A percentile compares a stretch with the other conserved stretches of the same genome.
phyloP scores from a whole-genome alignment of 805 yeast genomes.

The Grigorovia humatica region DNA sequence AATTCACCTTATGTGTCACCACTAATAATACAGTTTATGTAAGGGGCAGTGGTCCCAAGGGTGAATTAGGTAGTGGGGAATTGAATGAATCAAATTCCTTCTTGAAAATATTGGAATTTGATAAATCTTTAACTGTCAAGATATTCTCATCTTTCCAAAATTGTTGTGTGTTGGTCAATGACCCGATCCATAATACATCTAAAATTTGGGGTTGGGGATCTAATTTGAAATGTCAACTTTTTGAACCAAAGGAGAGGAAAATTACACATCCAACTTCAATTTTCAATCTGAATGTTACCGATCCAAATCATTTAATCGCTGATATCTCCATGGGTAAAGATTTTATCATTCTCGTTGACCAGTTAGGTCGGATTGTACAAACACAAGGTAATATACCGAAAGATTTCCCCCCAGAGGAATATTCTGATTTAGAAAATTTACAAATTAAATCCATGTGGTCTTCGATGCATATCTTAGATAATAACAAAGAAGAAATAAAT shows the following conservation, averaged over 20 bases:
- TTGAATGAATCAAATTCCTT: conserved; percentile 3
- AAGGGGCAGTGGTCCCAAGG: conserved; percentile 58
- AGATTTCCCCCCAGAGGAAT: conserved; percentile 8
- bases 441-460: conserved; percentile 56
- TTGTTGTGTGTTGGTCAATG: conserved; percentile 56
- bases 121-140: conserved; percentile 3
- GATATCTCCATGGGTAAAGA: conserved; percentile 24
- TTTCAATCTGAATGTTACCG: conserved; percentile 4
- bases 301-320: conserved; percentile 3
- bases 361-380: conserved; percentile 7
- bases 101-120: conserved; percentile 7
- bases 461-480: conserved; percentile 44
- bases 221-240: conserved; percentile 39
- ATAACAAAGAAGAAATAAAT: conserved; percentile 13
- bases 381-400: conserved; percentile 14
- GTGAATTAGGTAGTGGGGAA: conserved; percentile 57
- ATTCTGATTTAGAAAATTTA: conserved; percentile 4
- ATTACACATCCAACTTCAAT: conserved; percentile 13
- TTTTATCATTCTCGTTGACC: conserved; percentile 14
- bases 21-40: conserved; percentile 33
- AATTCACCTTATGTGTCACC: conserved; percentile 46
- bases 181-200: conserved; percentile 39
- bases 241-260: conserved; percentile 15
- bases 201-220: conserved; percentile 41
- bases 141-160: conserved; percentile 30